phyloP scores from a whole-genome alignment of 179 eudicot genomes.

The Nepenthes alata region DNA sequence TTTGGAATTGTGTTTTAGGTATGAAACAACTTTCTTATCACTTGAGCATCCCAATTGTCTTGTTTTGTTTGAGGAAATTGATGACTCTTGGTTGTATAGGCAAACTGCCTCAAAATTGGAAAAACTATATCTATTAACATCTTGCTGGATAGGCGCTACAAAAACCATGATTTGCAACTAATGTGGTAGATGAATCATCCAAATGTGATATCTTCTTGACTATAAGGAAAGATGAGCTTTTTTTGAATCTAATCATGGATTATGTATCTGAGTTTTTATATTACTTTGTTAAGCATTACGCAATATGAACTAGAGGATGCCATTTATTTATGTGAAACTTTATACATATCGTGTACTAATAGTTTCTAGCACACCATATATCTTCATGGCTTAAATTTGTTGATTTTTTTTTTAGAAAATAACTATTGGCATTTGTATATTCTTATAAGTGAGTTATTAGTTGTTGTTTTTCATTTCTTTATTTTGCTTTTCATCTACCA shows the following conservation, averaged over 20 bases:
- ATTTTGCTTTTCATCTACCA: not conserved
- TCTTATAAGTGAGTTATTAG: conserved; percentile 36
- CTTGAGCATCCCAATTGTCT: not conserved
- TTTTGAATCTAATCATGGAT: too few relatives aligned
- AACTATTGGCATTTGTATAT: not conserved
- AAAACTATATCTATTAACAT: conserved; percentile 82
- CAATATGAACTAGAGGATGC: too few relatives aligned
- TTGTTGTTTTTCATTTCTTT: not conserved
- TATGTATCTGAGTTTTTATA: too few relatives aligned
- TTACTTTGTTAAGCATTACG: too few relatives aligned
- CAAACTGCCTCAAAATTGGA: conserved; percentile 75
- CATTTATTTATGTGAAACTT: too few relatives aligned
- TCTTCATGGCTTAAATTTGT: too few relatives aligned
- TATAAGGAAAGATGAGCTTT: too few relatives aligned
- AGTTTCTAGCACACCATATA: too few relatives aligned
- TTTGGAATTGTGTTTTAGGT: conserved; percentile 48
- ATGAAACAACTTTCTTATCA: not conserved
- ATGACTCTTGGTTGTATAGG: conserved; percentile 23
- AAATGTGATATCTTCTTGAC: conserved; percentile 65
- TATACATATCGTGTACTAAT: too few relatives aligned
- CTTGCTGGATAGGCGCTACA: conserved; percentile 78
- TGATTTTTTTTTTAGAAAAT: too few relatives aligned
- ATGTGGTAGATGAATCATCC: conserved; percentile 83
- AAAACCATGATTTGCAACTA: conserved; percentile 76
- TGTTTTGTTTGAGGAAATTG: not conserved